Percentiles rank a stretch among this genome's conserved stretches.
phyloP scores from a whole-genome alignment of 192 early-diverging fungal species.

The Thamnidium elegans region DNA sequence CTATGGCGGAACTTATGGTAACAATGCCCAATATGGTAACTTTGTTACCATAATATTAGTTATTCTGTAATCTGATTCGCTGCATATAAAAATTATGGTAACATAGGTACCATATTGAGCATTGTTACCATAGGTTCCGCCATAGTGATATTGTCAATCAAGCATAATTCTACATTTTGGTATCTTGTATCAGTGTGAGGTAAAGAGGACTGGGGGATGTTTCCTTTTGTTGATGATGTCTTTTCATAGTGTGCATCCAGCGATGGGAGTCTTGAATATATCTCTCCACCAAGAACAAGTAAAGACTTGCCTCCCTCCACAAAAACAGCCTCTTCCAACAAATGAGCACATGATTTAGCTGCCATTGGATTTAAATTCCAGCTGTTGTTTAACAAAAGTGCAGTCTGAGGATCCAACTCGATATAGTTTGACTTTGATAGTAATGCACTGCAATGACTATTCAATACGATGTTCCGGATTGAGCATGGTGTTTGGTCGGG shows the following conservation, averaged over 20 bases:
- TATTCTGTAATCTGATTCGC: too few species aligned
- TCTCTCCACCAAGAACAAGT: slow-evolving; percentile 8
- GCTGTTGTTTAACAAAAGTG: slow-evolving; percentile 11
- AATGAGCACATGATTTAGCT: background rate
- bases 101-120: too few species aligned
- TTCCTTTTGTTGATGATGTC: slow-evolving; percentile 9
- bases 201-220: slow-evolving; percentile 16
- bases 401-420: slow-evolving; percentile 13
- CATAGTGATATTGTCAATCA: slow-evolving; percentile 5
- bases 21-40: too few species aligned
- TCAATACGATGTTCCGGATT: background rate
- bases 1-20: too few species aligned
- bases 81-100: too few species aligned
- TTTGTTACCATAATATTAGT: too few species aligned
- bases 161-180: slow-evolving; percentile 11
- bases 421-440: background rate
- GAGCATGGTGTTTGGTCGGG: too few species aligned
- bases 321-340: slow-evolving; percentile 16
- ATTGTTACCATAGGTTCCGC: too few species aligned
- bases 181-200: slow-evolving; percentile 18
- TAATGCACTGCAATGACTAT: background rate
- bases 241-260: slow-evolving; percentile 16
- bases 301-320: slow-evolving; percentile 10
- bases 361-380: background rate
- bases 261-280: background rate